A percentile compares a stretch with the other conserved stretches of the same genome.
These are phyloP conservation scores for Avena sativa DNA, from an alignment of 176 grass and related monocot genomes.

Conservation along the genomic window DNA sequence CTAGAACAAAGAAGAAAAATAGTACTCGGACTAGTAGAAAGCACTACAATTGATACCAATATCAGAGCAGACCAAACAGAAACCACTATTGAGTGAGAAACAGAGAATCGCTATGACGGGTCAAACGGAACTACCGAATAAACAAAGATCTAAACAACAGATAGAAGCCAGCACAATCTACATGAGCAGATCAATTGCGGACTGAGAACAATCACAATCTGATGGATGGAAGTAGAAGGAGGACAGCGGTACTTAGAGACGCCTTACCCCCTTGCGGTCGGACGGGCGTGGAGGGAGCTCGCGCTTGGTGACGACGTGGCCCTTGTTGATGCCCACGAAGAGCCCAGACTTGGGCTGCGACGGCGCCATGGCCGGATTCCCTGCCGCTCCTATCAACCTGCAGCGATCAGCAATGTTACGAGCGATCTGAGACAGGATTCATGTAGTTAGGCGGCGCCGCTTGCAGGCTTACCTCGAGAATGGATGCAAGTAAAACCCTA, in stretches of 20 bases:
- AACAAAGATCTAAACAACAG: neutral
- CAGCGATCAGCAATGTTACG: neutral
- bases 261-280: slow-evolving; percentile 61
- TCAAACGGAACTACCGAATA: neutral
- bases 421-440: neutral
- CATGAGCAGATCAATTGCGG: neutral
- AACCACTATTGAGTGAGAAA: neutral
- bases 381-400: slow-evolving; percentile 17
- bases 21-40: neutral
- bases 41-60: neutral
- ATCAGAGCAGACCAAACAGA: neutral
- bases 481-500: slow-evolving; percentile 6
- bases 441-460: neutral
- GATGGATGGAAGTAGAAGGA: neutral
- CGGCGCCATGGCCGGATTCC: slow-evolving; percentile 52
- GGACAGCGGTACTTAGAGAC: neutral
- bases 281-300: slow-evolving; percentile 63
- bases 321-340: slow-evolving; percentile 75
- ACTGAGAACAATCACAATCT: neutral
- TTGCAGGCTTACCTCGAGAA: slow-evolving; percentile 1
- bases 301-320: slow-evolving; percentile 70
- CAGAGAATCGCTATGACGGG: neutral
- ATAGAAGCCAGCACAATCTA: neutral
- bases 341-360: slow-evolving; percentile 63
- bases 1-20: neutral